These are phyloP conservation scores for Lolium rigidum DNA, from an alignment of 176 grass and related monocot genomes.

Conservation along the genomic window DNA sequence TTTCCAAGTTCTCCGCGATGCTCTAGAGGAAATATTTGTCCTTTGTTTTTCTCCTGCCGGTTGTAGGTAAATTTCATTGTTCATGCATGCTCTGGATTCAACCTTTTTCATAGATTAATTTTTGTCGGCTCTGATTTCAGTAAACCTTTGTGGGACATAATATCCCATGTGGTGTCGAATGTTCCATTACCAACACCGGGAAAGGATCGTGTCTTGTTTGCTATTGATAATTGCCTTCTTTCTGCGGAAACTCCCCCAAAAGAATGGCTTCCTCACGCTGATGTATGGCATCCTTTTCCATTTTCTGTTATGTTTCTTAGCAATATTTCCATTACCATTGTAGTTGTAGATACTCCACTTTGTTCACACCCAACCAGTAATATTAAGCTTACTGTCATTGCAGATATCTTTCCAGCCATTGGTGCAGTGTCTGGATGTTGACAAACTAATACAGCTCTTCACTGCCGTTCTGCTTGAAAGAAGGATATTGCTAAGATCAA, in stretches of 20 bases:
- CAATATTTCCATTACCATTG: conserved; percentile 29
- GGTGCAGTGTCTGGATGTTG: conserved; percentile 96
- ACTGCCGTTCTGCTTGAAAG: conserved; percentile 98
- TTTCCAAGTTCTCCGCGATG: conserved; percentile 90
- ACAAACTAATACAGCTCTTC: conserved; percentile 97
- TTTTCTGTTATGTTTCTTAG: conserved; percentile 30
- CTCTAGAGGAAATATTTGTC: conserved; percentile 93
- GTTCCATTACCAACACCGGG: conserved; percentile 96
- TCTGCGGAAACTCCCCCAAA: conserved; percentile 82
- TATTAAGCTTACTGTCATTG: conserved; percentile 46
- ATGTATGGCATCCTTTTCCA: conserved; percentile 57
- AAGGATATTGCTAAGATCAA: conserved; percentile 98
- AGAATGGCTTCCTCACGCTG: conserved; percentile 94
- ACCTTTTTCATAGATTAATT: conserved; percentile 23
- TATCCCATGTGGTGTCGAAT: conserved; percentile 92
- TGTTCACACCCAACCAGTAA: conserved; percentile 34
- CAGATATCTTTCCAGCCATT: conserved; percentile 99
- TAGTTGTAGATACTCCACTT: conserved; percentile 29
- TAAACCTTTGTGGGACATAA: conserved; percentile 89
- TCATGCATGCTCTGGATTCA: conserved; percentile 9
- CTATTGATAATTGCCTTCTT: conserved; percentile 94
- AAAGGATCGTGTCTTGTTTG: conserved; percentile 93
- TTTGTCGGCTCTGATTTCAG: conserved; percentile 61
- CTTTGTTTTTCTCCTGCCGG: conserved; percentile 93
- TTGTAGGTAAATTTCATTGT: conserved; percentile 72